Conservation (phyloP, 495 filamentous ascomycete species). For the Ramalina intermedia region DNA sequence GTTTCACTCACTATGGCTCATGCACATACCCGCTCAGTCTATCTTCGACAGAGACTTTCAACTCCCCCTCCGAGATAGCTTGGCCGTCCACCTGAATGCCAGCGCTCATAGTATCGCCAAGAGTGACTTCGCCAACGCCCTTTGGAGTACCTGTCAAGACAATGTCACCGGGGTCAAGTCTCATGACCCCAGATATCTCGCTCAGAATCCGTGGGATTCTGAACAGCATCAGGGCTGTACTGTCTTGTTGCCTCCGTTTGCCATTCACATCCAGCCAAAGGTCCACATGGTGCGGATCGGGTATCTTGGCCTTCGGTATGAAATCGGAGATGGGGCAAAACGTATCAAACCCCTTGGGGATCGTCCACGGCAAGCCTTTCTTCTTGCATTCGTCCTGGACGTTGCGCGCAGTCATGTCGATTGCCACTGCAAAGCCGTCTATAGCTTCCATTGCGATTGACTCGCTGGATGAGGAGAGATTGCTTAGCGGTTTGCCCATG, state of each 20-base stretch:
- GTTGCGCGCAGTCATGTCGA: constrained; percentile 91
- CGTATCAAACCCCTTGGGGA: constrained; percentile 93
- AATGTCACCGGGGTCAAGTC: constrained; percentile 79
- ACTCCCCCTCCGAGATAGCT: constrained; percentile 72
- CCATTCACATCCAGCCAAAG: constrained; percentile 71
- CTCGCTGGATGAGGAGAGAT: constrained; percentile 54
- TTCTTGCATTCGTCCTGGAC: constrained; percentile 90
- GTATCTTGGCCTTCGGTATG: constrained; percentile 63
- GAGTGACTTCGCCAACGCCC: constrained; percentile 74
- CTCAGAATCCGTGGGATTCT: constrained; percentile 70
- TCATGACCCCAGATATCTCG: constrained; percentile 91
- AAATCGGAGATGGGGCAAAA: constrained; percentile 73
- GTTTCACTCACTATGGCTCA: constrained; percentile 19
- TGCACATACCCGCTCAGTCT: constrained; percentile 7
- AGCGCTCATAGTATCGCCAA: constrained; percentile 80
- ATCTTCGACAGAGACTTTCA: constrained; percentile 73
- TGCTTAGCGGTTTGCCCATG: constrained; percentile 60
- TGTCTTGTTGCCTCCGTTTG: constrained; percentile 63
- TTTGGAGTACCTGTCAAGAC: constrained; percentile 93
- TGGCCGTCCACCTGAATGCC: constrained; percentile 69
- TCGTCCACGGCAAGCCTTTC: constrained; percentile 91
- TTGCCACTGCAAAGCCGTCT: constrained; percentile 59
- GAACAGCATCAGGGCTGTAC: constrained; percentile 83
- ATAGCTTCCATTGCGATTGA: constrained; percentile 33
- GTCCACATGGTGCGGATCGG: constrained; percentile 77